These are phyloP conservation scores for Magnolia officinalis DNA, from an alignment of 164 flowering plant species.

Conservation along the genomic window DNA sequence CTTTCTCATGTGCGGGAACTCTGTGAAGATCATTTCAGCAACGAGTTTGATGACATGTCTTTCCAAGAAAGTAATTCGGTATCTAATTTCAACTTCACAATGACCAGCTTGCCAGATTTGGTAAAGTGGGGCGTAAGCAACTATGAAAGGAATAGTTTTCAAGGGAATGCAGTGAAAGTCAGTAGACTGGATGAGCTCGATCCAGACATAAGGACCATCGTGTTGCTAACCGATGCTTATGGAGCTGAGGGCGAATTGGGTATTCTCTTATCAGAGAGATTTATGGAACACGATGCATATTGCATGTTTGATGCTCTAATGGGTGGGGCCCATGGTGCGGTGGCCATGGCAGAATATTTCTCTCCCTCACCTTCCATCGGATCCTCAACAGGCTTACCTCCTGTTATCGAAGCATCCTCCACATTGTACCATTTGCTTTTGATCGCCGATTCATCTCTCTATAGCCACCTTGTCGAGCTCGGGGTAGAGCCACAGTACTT, in stretches of 20 bases:
- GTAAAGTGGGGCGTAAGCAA: constrained; percentile 10
- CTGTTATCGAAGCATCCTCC: constrained; percentile 88
- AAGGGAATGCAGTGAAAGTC: constrained; percentile 26
- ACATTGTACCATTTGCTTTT: constrained; percentile 84
- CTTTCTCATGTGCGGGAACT: constrained; percentile 67
- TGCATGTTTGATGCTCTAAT: constrained; percentile 93
- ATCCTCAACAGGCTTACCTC: constrained; percentile 57
- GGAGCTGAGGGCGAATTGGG: constrained; percentile 99
- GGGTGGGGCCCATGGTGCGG: constrained; percentile 69
- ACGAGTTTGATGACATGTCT: constrained; percentile 78
- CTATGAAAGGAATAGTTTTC: constrained; percentile 36
- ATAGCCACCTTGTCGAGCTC: constrained; percentile 80
- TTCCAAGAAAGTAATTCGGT: constrained; percentile 53
- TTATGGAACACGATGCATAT: constrained; percentile 96
- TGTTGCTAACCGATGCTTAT: constrained; percentile 81
- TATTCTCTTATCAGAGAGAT: constrained; percentile 76
- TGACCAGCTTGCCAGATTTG: constrained; percentile 29
- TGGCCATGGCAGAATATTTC: constrained; percentile 82
- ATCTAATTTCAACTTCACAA: constrained; percentile 47
- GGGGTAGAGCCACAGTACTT: constrained; percentile 99
- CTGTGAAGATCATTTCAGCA: constrained; percentile 72
- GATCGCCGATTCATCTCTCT: constrained; percentile 71
- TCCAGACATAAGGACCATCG: constrained; percentile 56
- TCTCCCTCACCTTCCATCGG: constrained; percentile 49
- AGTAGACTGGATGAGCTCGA: constrained; percentile 58